Conservation (phyloP, 495 filamentous ascomycete genomes). For the Neurospora sublineolata region DNA sequence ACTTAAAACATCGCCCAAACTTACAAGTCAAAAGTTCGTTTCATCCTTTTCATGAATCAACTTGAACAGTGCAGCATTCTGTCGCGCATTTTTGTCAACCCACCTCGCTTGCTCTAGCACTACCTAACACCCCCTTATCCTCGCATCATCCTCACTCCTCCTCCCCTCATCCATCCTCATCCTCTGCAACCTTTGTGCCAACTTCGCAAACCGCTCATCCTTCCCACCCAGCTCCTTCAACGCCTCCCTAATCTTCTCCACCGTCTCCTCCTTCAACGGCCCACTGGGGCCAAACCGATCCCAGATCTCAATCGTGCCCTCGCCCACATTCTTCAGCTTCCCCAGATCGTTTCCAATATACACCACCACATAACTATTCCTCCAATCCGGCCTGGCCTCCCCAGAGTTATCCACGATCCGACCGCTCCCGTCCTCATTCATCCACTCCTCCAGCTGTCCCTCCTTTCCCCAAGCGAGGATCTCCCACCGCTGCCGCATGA, state of each 20-base stretch:
- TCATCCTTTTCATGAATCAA: background rate
- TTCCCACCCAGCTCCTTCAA: background rate
- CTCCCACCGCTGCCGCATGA: background rate
- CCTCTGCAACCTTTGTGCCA: background rate
- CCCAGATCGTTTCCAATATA: background rate
- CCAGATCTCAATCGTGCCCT: conserved; percentile 5
- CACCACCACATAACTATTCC: conserved; percentile 10
- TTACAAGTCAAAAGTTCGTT: background rate
- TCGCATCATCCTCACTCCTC: background rate
- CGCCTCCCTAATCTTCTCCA: conserved; percentile 4
- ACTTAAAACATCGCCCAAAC: background rate
- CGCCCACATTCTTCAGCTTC: background rate
- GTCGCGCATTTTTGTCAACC: background rate
- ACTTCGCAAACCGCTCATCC: background rate
- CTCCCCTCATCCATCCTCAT: background rate
- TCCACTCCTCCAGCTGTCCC: conserved; percentile 10
- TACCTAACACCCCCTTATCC: background rate
- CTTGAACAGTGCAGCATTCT: background rate
- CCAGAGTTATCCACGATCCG: conserved; percentile 6
- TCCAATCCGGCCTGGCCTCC: conserved; percentile 8
- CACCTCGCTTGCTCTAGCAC: background rate
- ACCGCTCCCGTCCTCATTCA: conserved; percentile 5
- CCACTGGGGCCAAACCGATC: background rate
- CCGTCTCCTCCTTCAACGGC: conserved; percentile 2
- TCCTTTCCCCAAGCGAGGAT: conserved; percentile 8